These are phyloP conservation scores for Colletotrichum endophyticum DNA, from an alignment of 2,329 filamentous ascomycete genomes.

Conservation along the genomic window DNA sequence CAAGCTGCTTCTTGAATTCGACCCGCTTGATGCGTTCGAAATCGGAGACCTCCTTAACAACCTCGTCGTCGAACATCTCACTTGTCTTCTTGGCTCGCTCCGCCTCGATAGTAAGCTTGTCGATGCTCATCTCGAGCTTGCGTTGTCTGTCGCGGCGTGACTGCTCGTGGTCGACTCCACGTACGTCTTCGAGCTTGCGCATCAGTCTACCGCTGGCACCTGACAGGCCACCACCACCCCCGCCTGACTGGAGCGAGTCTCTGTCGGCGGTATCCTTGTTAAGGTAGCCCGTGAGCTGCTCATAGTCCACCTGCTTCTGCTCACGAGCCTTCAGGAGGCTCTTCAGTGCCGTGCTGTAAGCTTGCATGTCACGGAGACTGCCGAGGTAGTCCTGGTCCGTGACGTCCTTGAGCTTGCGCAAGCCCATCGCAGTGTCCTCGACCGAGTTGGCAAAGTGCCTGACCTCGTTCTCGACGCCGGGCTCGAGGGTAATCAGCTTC, in stretches of 20 bases:
- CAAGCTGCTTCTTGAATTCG: constrained; percentile 89
- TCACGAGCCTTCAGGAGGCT: constrained; percentile 89
- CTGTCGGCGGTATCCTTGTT: constrained; percentile 88
- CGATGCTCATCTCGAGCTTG: constrained; percentile 90
- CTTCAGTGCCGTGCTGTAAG: constrained; percentile 88
- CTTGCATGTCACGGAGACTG: constrained; percentile 92
- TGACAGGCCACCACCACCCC: constrained; percentile 60
- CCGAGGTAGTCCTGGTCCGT: constrained; percentile 97
- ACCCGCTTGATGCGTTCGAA: constrained; percentile 96
- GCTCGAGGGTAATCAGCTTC: constrained; percentile 87
- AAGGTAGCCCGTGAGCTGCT: constrained; percentile 94
- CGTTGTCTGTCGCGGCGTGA: constrained; percentile 84
- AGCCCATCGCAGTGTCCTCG: constrained; percentile 79
- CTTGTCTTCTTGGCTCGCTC: constrained; percentile 85
- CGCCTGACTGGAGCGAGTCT: constrained; percentile 74
- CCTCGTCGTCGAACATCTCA: constrained; percentile 95
- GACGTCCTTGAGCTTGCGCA: constrained; percentile 83
- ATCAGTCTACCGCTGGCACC: constrained; percentile 88
- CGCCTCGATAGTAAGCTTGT: constrained; percentile 87
- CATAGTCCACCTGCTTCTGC: constrained; percentile 97
- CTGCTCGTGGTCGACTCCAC: constrained; percentile 95
- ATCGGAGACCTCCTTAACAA: constrained; percentile 88
- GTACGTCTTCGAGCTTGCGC: constrained; percentile 94
- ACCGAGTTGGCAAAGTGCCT: constrained; percentile 87
- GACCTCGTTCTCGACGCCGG: constrained; percentile 80